These are phyloP conservation scores for Oropetium thomaeum DNA, from an alignment of 176 grass and related monocot species.

Conservation along the genomic window DNA sequence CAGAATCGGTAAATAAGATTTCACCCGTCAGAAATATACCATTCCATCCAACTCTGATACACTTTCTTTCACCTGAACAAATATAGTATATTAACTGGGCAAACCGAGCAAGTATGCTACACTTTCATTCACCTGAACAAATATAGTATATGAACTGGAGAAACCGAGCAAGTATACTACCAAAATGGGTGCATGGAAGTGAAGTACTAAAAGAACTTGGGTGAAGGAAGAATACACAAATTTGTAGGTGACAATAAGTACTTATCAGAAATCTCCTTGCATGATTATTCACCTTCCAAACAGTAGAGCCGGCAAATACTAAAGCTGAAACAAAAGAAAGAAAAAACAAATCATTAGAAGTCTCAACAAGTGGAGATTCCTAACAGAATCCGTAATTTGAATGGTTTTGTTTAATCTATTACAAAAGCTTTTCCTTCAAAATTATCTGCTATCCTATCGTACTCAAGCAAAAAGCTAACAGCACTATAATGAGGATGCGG, in stretches of 20 bases:
- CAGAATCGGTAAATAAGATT: no score
- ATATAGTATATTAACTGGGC: no score
- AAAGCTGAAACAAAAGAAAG: slow-evolving; percentile 57
- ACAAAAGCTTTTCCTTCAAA: not conserved
- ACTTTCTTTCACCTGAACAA: no score
- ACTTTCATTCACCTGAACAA: no score
- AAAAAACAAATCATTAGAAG: slow-evolving; percentile 3
- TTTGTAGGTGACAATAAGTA: not conserved
- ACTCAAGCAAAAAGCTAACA: not conserved
- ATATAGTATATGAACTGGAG: no score
- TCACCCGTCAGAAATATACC: no score
- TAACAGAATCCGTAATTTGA: no score
- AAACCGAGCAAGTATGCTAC: no score
- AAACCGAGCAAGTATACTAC: no score
- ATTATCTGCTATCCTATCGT: not conserved
- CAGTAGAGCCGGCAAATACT: slow-evolving; percentile 76
- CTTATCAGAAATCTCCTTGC: not conserved
- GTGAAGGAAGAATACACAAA: slow-evolving; percentile 27
- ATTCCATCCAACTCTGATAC: no score
- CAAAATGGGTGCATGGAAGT: not conserved
- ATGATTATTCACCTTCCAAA: slow-evolving; percentile 51
- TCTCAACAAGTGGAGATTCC: no score
- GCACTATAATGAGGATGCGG: not conserved
- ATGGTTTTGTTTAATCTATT: not conserved
- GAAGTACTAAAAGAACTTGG: not conserved